Evolutionary conservation across 2,329 filamentous ascomycete species (phyloP), one percentile per base, ranked within the genome.

Genomic region (Penicillium sp.): DNA sequence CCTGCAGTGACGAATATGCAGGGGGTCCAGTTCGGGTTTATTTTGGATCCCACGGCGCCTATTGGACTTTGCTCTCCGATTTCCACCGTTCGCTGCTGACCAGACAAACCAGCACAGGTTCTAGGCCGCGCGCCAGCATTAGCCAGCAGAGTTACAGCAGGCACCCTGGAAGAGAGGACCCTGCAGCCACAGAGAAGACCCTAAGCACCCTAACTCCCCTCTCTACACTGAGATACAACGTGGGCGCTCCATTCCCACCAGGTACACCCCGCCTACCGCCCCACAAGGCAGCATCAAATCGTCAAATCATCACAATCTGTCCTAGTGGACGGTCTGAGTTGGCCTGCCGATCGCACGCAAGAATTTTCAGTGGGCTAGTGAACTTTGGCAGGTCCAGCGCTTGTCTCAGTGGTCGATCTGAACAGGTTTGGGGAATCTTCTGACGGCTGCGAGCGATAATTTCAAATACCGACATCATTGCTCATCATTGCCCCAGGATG

Each of bases 1-100:
- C 51, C 42, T 60, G 59, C 56, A 58, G 59, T 58, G 44, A 29
- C n/a, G 29, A 48, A 51, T 21, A 56, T 59, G 58, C 59, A 60
- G 59, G 59, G 59, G 56, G 40, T 29, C 23, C 21, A 8, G 13
- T 5, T 24, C 39, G 24, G 45, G 23, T 28, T 54, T 51, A n/a
- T 51, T 49, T 48, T 36, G 33, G 29, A 42, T n/a, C 31, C 13
- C 51, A 33, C 18, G 29, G 33, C 33, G 46, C 34, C 16, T 43
- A 51, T 51, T 48, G 55, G 51, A 14, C 42, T 11, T 5, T n/a
- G n/a, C 13, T 21, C 33, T 16, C 24, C 45, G 43, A 13, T 34
- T 48, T 24, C 24, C 23, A n/a, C 21, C 31, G 48, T 39, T 24
- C 26, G 3, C 13, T 31, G 18, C 26, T 23, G 14, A 24, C 24